phyloP scores from a whole-genome alignment of 768 basidiomycete species.

The Boletellus emodensis region DNA sequence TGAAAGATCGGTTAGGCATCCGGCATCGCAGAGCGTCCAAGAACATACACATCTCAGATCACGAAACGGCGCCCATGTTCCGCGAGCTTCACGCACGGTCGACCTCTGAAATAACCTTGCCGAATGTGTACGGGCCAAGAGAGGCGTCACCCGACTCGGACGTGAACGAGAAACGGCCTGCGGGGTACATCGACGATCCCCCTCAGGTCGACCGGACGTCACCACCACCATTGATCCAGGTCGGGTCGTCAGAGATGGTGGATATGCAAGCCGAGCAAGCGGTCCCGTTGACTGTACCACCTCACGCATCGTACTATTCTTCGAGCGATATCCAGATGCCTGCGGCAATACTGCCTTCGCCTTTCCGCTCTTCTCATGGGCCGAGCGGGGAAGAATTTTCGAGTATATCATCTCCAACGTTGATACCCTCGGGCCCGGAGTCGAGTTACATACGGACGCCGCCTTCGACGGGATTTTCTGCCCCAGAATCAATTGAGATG shows the following conservation, averaged over 20 bases:
- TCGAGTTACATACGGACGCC: slow-evolving; percentile 1
- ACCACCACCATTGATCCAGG: slow-evolving; percentile 8
- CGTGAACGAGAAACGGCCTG: slow-evolving; percentile 10
- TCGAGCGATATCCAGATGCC: slow-evolving; percentile 45
- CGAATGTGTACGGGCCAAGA: slow-evolving; percentile 47
- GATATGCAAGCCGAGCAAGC: slow-evolving; percentile 22
- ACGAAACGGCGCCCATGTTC: slow-evolving; percentile 74
- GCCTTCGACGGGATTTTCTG: neutral
- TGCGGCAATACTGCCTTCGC: slow-evolving; percentile 54
- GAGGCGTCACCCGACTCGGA: slow-evolving; percentile 27
- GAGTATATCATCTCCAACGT: slow-evolving; percentile 3
- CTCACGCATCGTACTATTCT: slow-evolving; percentile 60
- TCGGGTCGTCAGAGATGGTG: slow-evolving; percentile 11
- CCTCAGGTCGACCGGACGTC: slow-evolving; percentile 1
- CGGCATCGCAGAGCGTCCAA: slow-evolving; percentile 55
- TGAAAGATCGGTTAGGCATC: slow-evolving; percentile 79
- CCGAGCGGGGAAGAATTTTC: slow-evolving; percentile 39
- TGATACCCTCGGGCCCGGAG: slow-evolving; percentile 5
- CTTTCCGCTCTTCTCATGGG: slow-evolving; percentile 44
- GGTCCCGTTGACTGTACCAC: slow-evolving; percentile 40
- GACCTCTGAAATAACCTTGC: slow-evolving; percentile 52
- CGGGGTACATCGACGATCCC: neutral
- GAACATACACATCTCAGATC: slow-evolving; percentile 32
- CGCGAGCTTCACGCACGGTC: slow-evolving; percentile 60
- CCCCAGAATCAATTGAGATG: slow-evolving; percentile 38